A percentile compares a stretch with the other conserved stretches of the same genome.
Conservation (phyloP, 2,329 filamentous ascomycete species). For the Truncatella angustata region DNA sequence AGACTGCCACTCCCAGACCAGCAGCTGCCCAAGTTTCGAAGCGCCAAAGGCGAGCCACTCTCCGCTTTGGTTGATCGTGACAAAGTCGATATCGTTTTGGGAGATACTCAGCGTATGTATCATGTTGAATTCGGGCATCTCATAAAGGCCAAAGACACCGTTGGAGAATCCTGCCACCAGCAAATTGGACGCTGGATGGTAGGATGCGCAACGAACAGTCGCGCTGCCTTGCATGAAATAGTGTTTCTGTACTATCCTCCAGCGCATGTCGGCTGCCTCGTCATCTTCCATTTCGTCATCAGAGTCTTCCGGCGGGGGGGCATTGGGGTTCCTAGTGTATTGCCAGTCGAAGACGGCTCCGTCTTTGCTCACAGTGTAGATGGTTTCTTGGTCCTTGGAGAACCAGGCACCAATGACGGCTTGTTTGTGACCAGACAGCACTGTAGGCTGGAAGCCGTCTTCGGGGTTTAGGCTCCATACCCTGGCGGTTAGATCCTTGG, state of each 20-base stretch:
- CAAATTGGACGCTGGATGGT: constrained; percentile 83
- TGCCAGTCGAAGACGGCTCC: constrained; percentile 96
- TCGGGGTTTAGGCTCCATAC: constrained; percentile 93
- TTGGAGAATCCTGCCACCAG: constrained; percentile 96
- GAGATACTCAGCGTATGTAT: constrained; percentile 94
- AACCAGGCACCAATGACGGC: constrained; percentile 95
- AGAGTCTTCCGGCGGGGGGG: constrained; percentile 48
- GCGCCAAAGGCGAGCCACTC: constrained; percentile 98
- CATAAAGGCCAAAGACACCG: constrained; percentile 89
- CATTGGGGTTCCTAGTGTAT: constrained; percentile 64
- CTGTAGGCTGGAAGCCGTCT: constrained; percentile 85
- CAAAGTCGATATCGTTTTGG: constrained; percentile 92
- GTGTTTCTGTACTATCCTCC: constrained; percentile 87
- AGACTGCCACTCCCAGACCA: constrained; percentile 99
- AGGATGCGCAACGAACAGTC: constrained; percentile 85
- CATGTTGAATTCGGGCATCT: constrained; percentile 92
- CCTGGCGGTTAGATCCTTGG: constrained; percentile 86
- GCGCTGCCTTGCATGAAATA: constrained; percentile 93
- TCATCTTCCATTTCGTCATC: constrained; percentile 61
- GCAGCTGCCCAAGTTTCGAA: constrained; percentile 88
- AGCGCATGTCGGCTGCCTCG: constrained; percentile 70
- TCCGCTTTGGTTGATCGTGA: constrained; percentile 89
- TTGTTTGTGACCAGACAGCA: constrained; percentile 87
- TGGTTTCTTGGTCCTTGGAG: constrained; percentile 87
- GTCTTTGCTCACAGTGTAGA: constrained; percentile 95